Evolutionary conservation across 2,329 filamentous ascomycete genomes (phyloP).

Genomic region (Trichocomaceae sp.): DNA sequence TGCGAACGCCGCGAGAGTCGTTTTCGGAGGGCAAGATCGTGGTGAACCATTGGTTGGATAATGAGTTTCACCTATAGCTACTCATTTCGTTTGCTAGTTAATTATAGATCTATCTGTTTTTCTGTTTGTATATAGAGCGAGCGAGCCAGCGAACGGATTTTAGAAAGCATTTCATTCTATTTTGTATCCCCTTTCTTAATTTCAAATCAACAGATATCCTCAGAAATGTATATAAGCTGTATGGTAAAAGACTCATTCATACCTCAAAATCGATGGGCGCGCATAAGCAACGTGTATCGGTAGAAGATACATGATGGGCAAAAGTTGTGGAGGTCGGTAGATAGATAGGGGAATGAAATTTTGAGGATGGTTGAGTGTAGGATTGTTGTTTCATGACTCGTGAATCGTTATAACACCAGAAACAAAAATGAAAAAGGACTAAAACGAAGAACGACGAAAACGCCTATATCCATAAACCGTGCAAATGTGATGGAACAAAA

Average conservation of each 20-base stretch:
- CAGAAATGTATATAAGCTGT: neutral
- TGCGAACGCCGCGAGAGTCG: slow-evolving; percentile 58
- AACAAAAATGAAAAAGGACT: too few relatives aligned
- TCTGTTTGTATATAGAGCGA: neutral
- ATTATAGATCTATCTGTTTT: neutral
- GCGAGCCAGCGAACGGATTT: neutral
- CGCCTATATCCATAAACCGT: neutral
- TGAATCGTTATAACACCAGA: neutral
- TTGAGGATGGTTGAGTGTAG: neutral
- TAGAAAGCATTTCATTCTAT: neutral
- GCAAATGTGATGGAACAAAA: neutral
- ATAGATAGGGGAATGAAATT: neutral
- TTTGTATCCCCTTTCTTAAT: neutral
- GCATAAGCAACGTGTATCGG: neutral
- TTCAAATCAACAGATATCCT: too few relatives aligned
- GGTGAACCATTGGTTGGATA: slow-evolving; percentile 70
- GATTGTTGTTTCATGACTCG: slow-evolving; percentile 4
- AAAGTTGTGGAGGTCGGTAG: neutral
- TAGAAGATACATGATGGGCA: neutral
- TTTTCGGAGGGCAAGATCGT: slow-evolving; percentile 75
- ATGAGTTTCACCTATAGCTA: slow-evolving; percentile 54
- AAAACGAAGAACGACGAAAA: neutral
- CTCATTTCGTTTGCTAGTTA: neutral
- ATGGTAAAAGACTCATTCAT: too few relatives aligned
- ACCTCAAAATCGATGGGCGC: neutral